These are phyloP conservation scores for Fusarium musae DNA, from an alignment of 2,329 filamentous ascomycete species.

Conservation along the genomic window DNA sequence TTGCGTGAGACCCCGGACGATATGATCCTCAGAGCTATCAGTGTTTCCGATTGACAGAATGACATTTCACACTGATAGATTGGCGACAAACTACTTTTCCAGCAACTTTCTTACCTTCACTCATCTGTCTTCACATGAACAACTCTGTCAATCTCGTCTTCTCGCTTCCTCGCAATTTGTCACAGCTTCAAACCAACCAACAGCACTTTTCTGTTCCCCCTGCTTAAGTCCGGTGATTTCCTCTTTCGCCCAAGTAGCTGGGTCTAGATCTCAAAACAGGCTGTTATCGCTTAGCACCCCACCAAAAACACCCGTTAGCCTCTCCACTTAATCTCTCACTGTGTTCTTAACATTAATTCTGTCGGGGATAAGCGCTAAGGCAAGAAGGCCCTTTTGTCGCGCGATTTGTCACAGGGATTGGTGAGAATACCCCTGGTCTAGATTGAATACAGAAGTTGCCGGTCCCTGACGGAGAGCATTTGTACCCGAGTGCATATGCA, in stretches of 20 bases:
- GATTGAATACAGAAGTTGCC: slow-evolving; percentile 22
- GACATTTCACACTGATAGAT: background rate
- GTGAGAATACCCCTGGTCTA: slow-evolving; percentile 19
- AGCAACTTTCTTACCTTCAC: background rate
- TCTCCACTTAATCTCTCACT: fast-evolving
- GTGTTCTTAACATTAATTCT: background rate
- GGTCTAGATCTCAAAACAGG: slow-evolving; percentile 26
- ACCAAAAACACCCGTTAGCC: background rate
- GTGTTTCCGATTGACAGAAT: background rate
- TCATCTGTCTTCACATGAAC: fast-evolving
- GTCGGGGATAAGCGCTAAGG: background rate
- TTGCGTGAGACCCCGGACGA: background rate
- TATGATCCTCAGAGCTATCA: background rate
- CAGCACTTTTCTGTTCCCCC: background rate
- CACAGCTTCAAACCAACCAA: background rate
- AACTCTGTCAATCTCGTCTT: background rate
- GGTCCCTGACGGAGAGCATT: background rate
- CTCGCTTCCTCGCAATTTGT: background rate
- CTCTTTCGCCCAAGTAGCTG: slow-evolving; percentile 14
- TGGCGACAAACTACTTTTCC: background rate
- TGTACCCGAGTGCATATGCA: background rate
- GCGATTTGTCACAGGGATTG: slow-evolving; percentile 1
- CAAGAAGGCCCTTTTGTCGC: slow-evolving; percentile 28
- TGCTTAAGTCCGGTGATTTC: slow-evolving; percentile 32
- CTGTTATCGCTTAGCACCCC: background rate